phyloP scores from a whole-genome alignment of 192 early-diverging fungal species.

The Coemansia sp. region DNA sequence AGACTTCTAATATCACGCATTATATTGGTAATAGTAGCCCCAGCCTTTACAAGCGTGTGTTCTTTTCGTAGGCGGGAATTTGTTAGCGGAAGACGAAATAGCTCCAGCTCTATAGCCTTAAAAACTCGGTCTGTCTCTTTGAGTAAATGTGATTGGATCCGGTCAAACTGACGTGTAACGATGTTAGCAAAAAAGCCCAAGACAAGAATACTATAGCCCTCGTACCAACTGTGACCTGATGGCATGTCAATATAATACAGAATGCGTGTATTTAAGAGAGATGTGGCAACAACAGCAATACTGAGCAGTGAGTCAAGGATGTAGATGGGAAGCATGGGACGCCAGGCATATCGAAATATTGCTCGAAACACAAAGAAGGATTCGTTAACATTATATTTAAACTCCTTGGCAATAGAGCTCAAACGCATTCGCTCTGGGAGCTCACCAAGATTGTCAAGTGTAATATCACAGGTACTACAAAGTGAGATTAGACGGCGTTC shows the following conservation, averaged over 20 bases:
- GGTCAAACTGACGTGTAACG: not conserved
- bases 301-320: constrained; percentile 9
- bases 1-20: not conserved
- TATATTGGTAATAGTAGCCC: not conserved
- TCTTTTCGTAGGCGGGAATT: constrained; percentile 10
- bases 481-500: constrained; percentile 9
- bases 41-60: not conserved
- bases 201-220: constrained; percentile 14
- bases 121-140: not conserved
- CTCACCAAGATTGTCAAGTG: constrained; percentile 11
- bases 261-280: constrained; percentile 3
- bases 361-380: constrained; percentile 30
- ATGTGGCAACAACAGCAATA: not conserved
- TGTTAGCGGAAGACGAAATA: constrained; percentile 26
- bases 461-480: constrained; percentile 9
- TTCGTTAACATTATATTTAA: constrained; percentile 31
- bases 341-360: constrained; percentile 31
- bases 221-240: constrained; percentile 13
- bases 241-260: constrained; percentile 19
- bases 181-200: not conserved
- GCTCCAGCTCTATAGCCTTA: constrained; percentile 20
- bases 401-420: not conserved
- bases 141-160: not conserved
- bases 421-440: constrained; percentile 1
- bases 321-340: constrained; percentile 25